These are phyloP conservation scores for Fusarium udum DNA, from an alignment of 2,329 filamentous ascomycete species.

Conservation along the genomic window DNA sequence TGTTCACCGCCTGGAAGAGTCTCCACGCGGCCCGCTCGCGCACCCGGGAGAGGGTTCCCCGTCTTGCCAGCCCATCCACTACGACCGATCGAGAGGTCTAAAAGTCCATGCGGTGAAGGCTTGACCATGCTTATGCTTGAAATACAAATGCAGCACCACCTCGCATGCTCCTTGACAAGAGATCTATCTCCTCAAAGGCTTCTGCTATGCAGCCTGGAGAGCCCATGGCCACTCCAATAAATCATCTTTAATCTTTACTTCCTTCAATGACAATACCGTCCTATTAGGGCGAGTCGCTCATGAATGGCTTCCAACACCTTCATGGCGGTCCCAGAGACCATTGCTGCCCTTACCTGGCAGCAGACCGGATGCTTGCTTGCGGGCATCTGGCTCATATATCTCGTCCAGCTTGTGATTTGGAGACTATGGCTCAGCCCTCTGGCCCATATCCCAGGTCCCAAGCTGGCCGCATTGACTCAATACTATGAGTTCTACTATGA, in stretches of 20 bases:
- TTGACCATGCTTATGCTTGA: slow-evolving; percentile 19
- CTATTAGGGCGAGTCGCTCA: slow-evolving; percentile 41
- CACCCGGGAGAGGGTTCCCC: slow-evolving; percentile 29
- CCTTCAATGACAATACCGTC: slow-evolving; percentile 44
- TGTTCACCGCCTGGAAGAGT: slow-evolving; percentile 41
- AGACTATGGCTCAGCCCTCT: slow-evolving; percentile 52
- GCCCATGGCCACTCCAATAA: slow-evolving; percentile 36
- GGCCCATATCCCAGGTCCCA: slow-evolving; percentile 52
- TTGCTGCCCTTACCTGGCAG: slow-evolving; percentile 39
- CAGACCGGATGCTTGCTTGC: slow-evolving; percentile 40
- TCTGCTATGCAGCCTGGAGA: slow-evolving; percentile 40
- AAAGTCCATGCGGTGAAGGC: slow-evolving; percentile 33
- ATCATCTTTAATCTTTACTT: slow-evolving; percentile 9
- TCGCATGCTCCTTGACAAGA: slow-evolving; percentile 29
- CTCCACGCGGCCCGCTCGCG: slow-evolving; percentile 43
- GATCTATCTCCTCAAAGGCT: slow-evolving; percentile 28
- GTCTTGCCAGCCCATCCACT: slow-evolving; percentile 30
- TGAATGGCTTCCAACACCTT: slow-evolving; percentile 37
- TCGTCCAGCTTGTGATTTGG: slow-evolving; percentile 42
- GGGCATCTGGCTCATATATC: slow-evolving; percentile 45
- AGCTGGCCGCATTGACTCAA: slow-evolving; percentile 51
- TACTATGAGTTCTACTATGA: slow-evolving; percentile 58
- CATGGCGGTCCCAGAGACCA: slow-evolving; percentile 40
- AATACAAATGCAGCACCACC: slow-evolving; percentile 39
- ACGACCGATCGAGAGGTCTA: slow-evolving; percentile 12